Evolutionary conservation across 139 green algal genomes (phyloP), one percentile per base, ranked within the genome.

Genomic region (Spirogloea muscicola): DNA sequence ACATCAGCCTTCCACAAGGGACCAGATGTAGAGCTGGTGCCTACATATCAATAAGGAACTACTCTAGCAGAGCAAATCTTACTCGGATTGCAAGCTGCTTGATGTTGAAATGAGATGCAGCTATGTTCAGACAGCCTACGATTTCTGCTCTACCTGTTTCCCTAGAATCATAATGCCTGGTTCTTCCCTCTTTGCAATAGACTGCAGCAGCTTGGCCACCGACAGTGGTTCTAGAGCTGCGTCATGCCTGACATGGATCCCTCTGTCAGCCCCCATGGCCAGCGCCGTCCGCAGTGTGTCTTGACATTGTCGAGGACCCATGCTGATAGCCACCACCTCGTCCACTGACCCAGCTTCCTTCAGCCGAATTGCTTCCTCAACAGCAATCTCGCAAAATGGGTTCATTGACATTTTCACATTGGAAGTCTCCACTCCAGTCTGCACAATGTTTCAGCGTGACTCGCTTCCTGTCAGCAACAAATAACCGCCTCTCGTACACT

Each of bases 311-410:
- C 86, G 77, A 4, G 87, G 86, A 0, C 93, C 93, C n/a, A 96
- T 59, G 3, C 83, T 89, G 3, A 97, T 88, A 2, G 88, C 92
- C 1, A 96, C 76, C 2, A 97, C 89, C 72, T 97, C 93, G 0
- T 74, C 79, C 0, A 89, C 87, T 10, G 87, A 9, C 10, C 82
- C 80, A 37, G 78, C 61, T 82, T 96, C 93, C 72, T 87, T 92
- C 21, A 97, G 67, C 6, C 91, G 82, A 41, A 97, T 49, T 2
- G 93, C 92, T 74, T 97, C 91, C 85, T 96, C 91, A 0, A 96
- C 70, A 10, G 92, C 92, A 59, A 98, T 97, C 68, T 97, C 93
- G 69, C 93, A 97, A 57, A 98, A 97, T 0, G 93, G 93, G 72
- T 97, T 98, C 87, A 96, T 95, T 68, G 80, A 88, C 86, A 96